These are phyloP conservation scores for Raddia distichophylla DNA, from an alignment of 176 grass and related monocot genomes.

Conservation along the genomic window DNA sequence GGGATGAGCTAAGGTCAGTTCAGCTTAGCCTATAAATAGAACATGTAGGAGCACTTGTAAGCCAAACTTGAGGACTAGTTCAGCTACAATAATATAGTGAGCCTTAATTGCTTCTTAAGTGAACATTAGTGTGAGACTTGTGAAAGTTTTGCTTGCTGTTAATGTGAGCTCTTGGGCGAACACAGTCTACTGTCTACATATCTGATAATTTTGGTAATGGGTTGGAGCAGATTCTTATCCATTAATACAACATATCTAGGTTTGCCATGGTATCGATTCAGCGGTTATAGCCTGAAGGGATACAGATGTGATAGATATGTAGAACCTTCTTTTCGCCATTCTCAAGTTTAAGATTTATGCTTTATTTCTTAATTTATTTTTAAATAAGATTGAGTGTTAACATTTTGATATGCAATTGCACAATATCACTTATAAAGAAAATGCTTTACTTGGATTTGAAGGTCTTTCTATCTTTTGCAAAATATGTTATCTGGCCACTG, in stretches of 20 bases:
- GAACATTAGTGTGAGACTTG: no score
- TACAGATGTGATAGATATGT: not conserved
- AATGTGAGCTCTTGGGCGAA: no score
- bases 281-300: no score
- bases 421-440: not conserved
- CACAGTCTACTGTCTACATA: no score
- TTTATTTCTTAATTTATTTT: conserved; percentile 1
- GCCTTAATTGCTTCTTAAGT: no score
- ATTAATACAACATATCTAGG: not conserved
- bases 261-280: not conserved
- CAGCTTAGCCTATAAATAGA: no score
- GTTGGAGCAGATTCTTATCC: not conserved
- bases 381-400: not conserved
- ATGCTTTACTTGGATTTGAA: not conserved
- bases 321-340: not conserved
- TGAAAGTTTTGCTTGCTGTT: no score
- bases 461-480: not conserved
- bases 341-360: conserved; percentile 1
- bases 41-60: no score
- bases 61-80: no score
- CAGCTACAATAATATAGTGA: no score
- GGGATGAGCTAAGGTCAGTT: no score
- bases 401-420: not conserved
- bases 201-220: no score
- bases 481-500: not conserved